Conservation (phyloP, 2,329 filamentous ascomycete species). For the Alternaria sp. region DNA sequence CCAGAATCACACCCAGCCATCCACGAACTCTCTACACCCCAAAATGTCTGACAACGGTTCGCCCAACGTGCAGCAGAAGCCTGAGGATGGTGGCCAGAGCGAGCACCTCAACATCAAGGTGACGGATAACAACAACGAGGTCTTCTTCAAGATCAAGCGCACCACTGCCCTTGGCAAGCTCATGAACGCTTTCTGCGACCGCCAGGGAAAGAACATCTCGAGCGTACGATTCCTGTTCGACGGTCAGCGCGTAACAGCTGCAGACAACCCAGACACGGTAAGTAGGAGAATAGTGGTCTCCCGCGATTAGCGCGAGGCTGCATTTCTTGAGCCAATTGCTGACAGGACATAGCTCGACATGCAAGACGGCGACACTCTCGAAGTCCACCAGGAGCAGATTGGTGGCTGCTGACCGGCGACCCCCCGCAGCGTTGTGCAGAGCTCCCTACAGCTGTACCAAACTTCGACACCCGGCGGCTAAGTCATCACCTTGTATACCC, state of each 20-base stretch:
- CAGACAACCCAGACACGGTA: conserved; percentile 91
- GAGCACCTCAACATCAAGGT: conserved; percentile 99
- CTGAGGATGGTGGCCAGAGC: conserved; percentile 58
- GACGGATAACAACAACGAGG: conserved; percentile 98
- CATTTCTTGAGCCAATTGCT: background rate
- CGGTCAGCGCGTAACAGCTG: conserved; percentile 87
- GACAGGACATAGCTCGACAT: conserved; percentile 79
- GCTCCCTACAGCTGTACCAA: conserved; percentile 7
- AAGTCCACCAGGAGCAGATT: conserved; percentile 98
- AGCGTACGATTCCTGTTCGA: conserved; percentile 97
- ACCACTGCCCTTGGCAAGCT: conserved; percentile 96
- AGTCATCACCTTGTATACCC: conserved; percentile 7
- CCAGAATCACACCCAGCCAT: conserved; percentile 6
- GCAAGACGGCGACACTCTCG: conserved; percentile 93
- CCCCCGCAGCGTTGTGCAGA: conserved; percentile 10
- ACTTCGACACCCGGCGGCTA: conserved; percentile 3
- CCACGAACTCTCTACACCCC: conserved; percentile 7
- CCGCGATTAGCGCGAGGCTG: background rate
- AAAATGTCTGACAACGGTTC: conserved; percentile 56
- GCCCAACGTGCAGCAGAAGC: conserved; percentile 54
- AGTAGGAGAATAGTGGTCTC: conserved; percentile 53
- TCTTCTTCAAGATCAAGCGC: conserved; percentile 99
- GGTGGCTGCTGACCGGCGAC: conserved; percentile 66
- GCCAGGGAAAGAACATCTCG: conserved; percentile 85
- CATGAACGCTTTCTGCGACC: conserved; percentile 97